Percentiles rank a stretch among this genome's conserved stretches.
Conservation (phyloP, 1,139 yeast species). For the Saccharomycopsis hybrid region DNA sequence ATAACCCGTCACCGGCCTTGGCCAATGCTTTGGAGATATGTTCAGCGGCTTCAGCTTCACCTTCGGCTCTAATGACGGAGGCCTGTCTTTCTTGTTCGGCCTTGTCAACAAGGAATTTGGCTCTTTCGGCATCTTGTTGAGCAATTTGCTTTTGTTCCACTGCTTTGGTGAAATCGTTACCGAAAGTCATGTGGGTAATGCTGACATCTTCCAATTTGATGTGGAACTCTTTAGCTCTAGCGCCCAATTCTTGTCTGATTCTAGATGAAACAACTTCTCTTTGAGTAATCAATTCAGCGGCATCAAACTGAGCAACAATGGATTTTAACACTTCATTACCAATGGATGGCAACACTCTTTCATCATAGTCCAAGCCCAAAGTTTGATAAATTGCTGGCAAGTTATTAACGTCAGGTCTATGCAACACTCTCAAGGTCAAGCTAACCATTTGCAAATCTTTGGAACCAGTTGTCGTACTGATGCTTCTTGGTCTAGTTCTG, state of each 20-base stretch:
- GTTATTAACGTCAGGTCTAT: conserved; percentile 81
- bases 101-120: conserved; percentile 86
- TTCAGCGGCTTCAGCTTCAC: conserved; percentile 99
- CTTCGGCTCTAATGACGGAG: conserved; percentile 93
- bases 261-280: conserved; percentile 90
- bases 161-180: conserved; percentile 94
- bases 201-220: conserved; percentile 95
- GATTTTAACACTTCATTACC: conserved; percentile 94
- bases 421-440: conserved; percentile 85
- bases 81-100: conserved; percentile 99
- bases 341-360: conserved; percentile 92
- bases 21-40: conserved; percentile 87
- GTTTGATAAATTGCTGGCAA: conserved; percentile 85
- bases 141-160: conserved; percentile 99
- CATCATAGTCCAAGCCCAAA: conserved; percentile 93
- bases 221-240: conserved; percentile 82
- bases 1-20: conserved; percentile 93
- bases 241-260: conserved; percentile 80
- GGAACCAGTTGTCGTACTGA: conserved; percentile 93
- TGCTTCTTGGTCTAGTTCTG: conserved; percentile 86
- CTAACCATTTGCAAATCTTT: conserved; percentile 96
- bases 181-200: conserved; percentile 97
- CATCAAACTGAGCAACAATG: conserved; percentile 96
- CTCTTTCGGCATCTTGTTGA: conserved; percentile 98
- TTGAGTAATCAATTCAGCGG: conserved; percentile 95